phyloP scores from a whole-genome alignment of 305 asterid species.

The Solanum hybrid region DNA sequence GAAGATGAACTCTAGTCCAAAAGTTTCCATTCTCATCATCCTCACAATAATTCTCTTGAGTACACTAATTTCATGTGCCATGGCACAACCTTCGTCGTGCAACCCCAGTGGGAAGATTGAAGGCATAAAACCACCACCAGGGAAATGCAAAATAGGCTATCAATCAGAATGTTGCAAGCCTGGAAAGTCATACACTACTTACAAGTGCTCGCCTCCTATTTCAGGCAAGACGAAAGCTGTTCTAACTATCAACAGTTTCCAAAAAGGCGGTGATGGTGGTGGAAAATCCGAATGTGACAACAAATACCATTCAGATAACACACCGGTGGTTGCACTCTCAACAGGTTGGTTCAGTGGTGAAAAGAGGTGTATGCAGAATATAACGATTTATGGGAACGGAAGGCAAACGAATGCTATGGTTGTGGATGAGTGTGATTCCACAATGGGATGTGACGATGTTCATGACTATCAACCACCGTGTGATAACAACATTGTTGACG shows the following conservation, averaged over 20 bases:
- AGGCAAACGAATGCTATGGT: background rate
- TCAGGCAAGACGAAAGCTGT: background rate
- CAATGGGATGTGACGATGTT: background rate
- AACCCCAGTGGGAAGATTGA: slow-evolving; percentile 3
- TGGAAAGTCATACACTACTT: background rate
- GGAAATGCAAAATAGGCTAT: background rate
- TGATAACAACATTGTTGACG: slow-evolving; percentile 2
- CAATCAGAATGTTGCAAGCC: slow-evolving; percentile 5
- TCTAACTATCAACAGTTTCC: slow-evolving; percentile 8
- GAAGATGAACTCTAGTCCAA: background rate
- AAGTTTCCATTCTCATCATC: background rate
- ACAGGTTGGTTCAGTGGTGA: background rate
- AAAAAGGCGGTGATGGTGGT: background rate
- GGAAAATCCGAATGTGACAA: slow-evolving; percentile 3
- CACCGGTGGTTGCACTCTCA: slow-evolving; percentile 9
- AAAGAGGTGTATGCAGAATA: background rate
- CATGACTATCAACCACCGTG: slow-evolving; percentile 8
- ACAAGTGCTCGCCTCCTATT: slow-evolving; percentile 5
- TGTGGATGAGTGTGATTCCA: background rate
- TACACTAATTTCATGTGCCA: background rate
- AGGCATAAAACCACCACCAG: slow-evolving; percentile 4
- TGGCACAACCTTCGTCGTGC: background rate
- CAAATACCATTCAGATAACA: slow-evolving; percentile 2
- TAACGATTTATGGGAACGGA: background rate
- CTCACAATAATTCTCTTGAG: background rate